Percentiles rank a stretch among this genome's conserved stretches.
phyloP scores from a whole-genome alignment of 148 eudicot species.

The Rhododendron simsii region DNA sequence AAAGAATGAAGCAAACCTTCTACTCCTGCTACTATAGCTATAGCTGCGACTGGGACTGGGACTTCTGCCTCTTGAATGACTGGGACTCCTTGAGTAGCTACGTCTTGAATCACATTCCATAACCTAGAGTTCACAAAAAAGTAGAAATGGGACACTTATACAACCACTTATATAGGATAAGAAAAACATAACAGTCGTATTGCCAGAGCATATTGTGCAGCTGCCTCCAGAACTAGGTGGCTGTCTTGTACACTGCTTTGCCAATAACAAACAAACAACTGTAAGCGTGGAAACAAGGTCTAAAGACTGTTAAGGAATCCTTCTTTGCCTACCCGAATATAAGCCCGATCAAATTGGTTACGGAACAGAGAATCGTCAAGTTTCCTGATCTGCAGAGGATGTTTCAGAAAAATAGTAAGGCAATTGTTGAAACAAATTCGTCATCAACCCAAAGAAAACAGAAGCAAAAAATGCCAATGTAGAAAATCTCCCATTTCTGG shows the following conservation, averaged over 20 bases:
- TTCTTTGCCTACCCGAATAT: constrained; percentile 51
- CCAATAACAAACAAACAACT: not conserved
- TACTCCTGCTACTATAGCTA: constrained; percentile 58
- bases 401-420: not conserved
- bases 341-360: constrained; percentile 59
- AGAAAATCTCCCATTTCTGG: not conserved
- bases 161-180: not conserved
- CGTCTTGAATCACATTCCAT: constrained; percentile 37
- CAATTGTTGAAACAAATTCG: not conserved
- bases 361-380: constrained; percentile 76
- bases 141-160: not conserved
- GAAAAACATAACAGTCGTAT: not conserved
- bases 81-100: constrained; percentile 62
- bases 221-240: not conserved
- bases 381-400: constrained; percentile 59
- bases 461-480: not conserved
- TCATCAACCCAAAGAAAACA: not conserved
- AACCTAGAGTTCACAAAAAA: constrained; percentile 35
- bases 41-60: constrained; percentile 47
- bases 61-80: constrained; percentile 71
- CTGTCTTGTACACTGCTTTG: not conserved
- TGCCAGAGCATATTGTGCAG: not conserved
- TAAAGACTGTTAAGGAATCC: not conserved
- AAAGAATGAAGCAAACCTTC: constrained; percentile 27
- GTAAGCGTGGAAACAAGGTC: not conserved